Evolutionary conservation across 2,329 filamentous ascomycete genomes (phyloP), one percentile per base, ranked within the genome.

Genomic region (Neonectria sp.): DNA sequence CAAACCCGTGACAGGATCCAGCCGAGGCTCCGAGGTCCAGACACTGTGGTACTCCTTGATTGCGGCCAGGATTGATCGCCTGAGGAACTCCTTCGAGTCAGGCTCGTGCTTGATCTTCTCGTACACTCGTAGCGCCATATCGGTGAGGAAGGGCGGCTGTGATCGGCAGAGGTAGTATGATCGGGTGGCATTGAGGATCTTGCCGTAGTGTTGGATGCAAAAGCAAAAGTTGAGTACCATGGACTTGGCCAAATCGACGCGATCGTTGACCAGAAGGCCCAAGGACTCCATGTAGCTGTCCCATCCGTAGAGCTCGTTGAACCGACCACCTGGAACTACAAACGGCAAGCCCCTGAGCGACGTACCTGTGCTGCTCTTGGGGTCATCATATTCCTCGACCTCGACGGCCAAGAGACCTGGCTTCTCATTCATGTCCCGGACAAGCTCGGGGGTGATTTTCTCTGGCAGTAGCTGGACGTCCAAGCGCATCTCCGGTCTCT

Each of bases 221-320:
- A 99, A 99, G 81, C 94, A 97, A 81, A 98, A 98, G 84, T 99
- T 97, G 75, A 89, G 86, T 58, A 98, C 95, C 94, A 99, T 98
- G 56, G 92, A 89, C 84, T 98, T 97, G 73, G 95, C 95, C 62
- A 98, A 84, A 76, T 98, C 91, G 25, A 94, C 90, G 66, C 93
- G 91, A 78, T 96, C 93, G 77, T 95, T 94, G 74, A 94, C 90
- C 66, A 98, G 85, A 65, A 99, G 87, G 21, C 96, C 96, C 3
- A 98, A 86, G 6, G 95, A 96, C 80, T 95, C 94, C 95, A 99
- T 98, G 85, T 98, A 99, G 79, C 95, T 98, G 82, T 99, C 96
- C 96, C 96, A 99, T 53, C 95, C 95, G 79, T 99, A 99, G 25
- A 99, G 83, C 81, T 99, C 96, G 81, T 99, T 99, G 90, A 99